These are phyloP conservation scores for Elongisporangium prolatum DNA, from an alignment of 352 stramenopile genomes.

Conservation along the genomic window DNA sequence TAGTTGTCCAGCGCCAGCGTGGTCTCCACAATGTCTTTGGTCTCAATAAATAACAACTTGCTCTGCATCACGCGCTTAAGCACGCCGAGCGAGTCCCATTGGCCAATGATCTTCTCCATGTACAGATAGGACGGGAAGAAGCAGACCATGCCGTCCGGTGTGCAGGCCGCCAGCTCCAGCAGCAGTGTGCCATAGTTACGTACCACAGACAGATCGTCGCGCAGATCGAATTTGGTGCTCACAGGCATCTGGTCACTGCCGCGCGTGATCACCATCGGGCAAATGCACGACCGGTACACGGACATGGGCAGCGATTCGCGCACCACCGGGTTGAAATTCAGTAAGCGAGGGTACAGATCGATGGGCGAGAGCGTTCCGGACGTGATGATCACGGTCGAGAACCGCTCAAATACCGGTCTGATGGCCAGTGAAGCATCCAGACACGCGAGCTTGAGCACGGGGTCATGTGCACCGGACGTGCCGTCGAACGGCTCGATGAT, in stretches of 20 bases:
- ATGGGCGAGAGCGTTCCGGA: conserved; percentile 97
- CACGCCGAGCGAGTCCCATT: conserved; percentile 92
- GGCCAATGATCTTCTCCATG: conserved; percentile 98
- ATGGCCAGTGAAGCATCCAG: conserved; percentile 98
- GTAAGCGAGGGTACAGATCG: conserved; percentile 97
- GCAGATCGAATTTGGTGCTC: conserved; percentile 92
- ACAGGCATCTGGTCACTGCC: conserved; percentile 96
- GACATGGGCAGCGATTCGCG: conserved; percentile 97
- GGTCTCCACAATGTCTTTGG: conserved; percentile 99
- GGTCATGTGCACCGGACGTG: conserved; percentile 71
- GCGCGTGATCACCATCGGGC: conserved; percentile 96
- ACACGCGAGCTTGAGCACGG: conserved; percentile 93
- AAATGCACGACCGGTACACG: conserved; percentile 97
- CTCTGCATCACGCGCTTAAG: conserved; percentile 93
- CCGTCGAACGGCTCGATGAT: conserved; percentile 95
- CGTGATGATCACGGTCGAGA: conserved; percentile 87
- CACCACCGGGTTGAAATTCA: conserved; percentile 97
- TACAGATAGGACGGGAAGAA: conserved; percentile 99
- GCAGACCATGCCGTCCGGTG: conserved; percentile 98
- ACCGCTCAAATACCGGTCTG: conserved; percentile 96
- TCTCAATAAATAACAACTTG: conserved; percentile 99
- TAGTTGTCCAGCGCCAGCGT: conserved; percentile 99
- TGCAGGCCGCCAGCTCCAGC: conserved; percentile 91
- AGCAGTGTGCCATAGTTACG: conserved; percentile 96
- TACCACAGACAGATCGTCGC: conserved; percentile 90